Percentiles rank a stretch among this genome's conserved stretches.
phyloP scores from a whole-genome alignment of 805 yeast species.

The Lachancea waltii region DNA sequence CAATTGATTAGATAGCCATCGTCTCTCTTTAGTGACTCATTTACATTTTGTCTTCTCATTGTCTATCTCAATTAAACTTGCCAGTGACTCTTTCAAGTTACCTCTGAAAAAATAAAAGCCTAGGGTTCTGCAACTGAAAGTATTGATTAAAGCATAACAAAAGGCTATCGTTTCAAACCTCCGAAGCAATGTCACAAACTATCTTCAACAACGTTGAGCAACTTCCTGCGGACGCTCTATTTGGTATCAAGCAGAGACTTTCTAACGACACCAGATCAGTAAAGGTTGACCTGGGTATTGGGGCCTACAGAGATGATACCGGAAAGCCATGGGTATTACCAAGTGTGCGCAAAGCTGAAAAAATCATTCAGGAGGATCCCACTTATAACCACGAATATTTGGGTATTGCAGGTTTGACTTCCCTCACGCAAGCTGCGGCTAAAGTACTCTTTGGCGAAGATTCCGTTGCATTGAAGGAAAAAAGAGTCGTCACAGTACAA shows the following conservation, averaged over 20 bases:
- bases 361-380: constrained; percentile 49
- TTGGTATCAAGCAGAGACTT: constrained; percentile 69
- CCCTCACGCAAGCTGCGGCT: constrained; percentile 65
- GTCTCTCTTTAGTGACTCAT: background rate
- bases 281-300: constrained; percentile 84
- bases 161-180: no score
- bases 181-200: constrained; percentile 21
- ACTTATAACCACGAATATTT: constrained; percentile 80
- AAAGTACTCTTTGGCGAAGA: constrained; percentile 63
- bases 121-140: no score
- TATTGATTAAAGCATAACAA: no score
- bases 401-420: constrained; percentile 69
- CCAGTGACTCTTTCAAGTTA: constrained; percentile 7
- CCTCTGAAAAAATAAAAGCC: background rate
- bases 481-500: constrained; percentile 75
- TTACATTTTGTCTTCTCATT: background rate
- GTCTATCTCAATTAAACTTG: constrained; percentile 1
- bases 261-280: constrained; percentile 47
- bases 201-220: constrained; percentile 43
- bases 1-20: background rate
- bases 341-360: constrained; percentile 64
- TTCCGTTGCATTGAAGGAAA: constrained; percentile 47
- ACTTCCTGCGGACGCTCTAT: constrained; percentile 82
- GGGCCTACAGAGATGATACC: constrained; percentile 86
- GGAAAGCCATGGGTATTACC: constrained; percentile 91